Evolutionary conservation across 202 grass and related monocot species (phyloP), one percentile per base, ranked within the genome.

Genomic region (Cymbopogon flexuosus): DNA sequence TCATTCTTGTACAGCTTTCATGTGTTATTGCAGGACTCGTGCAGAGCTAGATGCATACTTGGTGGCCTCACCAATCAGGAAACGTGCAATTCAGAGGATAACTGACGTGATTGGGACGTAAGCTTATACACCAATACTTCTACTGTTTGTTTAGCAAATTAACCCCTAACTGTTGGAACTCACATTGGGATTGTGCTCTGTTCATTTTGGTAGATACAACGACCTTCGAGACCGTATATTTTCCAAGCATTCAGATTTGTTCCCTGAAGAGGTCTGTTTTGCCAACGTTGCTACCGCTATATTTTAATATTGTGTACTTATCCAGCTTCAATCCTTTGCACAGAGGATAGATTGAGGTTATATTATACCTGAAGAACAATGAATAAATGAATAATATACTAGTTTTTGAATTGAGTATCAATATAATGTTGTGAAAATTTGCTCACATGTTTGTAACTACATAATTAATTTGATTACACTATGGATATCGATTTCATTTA

Each of bases 101-200:
- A 85, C 75, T 16, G 90, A 98, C 80, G 95, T 98, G 54, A 78
- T 84, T 80, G 95, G 90, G 79, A 98, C 95, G 92, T 98, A 93
- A 76, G 87, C 39, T 89, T 49, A 24, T 47, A 14, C 2, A 24
- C 54, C 64, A 77, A n/a, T 57, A 73, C 24, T 27, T 76, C 27
- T 60, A 5, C 2, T 66, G 47, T 14, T 29, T 61, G 27, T 63
- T 84, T 69, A 74, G 13, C 51, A 74, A 18, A 7, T 35, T 62
- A 10, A 23, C 75, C 31, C 23, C 9, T 62, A 33, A 24, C 69
- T 65, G 8, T 80, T 79, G 33, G 19, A 64, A 9, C 13, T 18
- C 74, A 86, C 62, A 80, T 42, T 45, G 33, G 21, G 30, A 61
- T 81, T 61, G 66, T 75, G 0, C 52, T 68, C 52, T 76, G 5